A percentile compares a stretch with the other conserved stretches of the same genome.
Conservation (phyloP, 2,329 filamentous ascomycete species). For the Simplicillium sp. region DNA sequence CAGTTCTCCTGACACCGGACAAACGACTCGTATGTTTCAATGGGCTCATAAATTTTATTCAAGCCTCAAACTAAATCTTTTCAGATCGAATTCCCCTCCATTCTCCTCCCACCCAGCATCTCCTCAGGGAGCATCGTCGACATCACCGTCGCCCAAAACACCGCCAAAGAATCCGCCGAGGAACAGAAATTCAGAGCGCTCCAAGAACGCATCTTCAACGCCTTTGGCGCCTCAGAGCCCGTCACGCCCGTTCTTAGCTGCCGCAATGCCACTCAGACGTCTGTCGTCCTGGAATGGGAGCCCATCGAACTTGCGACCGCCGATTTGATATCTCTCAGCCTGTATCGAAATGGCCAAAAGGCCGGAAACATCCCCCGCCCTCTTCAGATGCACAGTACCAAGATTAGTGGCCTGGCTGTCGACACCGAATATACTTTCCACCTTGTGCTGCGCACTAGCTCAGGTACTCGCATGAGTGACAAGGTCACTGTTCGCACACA, state of each 20-base stretch:
- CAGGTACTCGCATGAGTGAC: conserved; percentile 77
- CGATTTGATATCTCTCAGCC: conserved; percentile 76
- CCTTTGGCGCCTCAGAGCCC: conserved; percentile 76
- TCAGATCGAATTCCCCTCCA: conserved; percentile 97
- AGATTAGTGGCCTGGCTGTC: conserved; percentile 92
- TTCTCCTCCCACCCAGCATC: conserved; percentile 91
- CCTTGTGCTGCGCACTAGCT: conserved; percentile 80
- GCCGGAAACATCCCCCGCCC: conserved; percentile 89
- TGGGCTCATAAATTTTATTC: not conserved
- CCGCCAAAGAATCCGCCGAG: conserved; percentile 63
- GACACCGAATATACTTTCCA: conserved; percentile 96
- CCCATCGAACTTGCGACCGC: conserved; percentile 88
- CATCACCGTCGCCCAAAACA: conserved; percentile 88
- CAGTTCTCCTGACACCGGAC: conserved; percentile 91
- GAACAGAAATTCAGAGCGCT: conserved; percentile 70
- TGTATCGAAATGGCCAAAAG: conserved; percentile 95
- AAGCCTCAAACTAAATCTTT: conserved; percentile 1
- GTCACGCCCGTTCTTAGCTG: conserved; percentile 72
- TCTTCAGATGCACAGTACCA: conserved; percentile 82
- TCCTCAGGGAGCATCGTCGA: conserved; percentile 95
- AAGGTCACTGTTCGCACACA: conserved; percentile 82
- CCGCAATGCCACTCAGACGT: conserved; percentile 97
- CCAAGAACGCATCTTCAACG: conserved; percentile 79
- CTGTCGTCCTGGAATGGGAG: conserved; percentile 96
- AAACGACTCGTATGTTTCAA: conserved; percentile 70